Base-by-base conservation (phyloP, 2,329 filamentous ascomycete genomes). In the Cladosporium cucumerinum region DNA sequence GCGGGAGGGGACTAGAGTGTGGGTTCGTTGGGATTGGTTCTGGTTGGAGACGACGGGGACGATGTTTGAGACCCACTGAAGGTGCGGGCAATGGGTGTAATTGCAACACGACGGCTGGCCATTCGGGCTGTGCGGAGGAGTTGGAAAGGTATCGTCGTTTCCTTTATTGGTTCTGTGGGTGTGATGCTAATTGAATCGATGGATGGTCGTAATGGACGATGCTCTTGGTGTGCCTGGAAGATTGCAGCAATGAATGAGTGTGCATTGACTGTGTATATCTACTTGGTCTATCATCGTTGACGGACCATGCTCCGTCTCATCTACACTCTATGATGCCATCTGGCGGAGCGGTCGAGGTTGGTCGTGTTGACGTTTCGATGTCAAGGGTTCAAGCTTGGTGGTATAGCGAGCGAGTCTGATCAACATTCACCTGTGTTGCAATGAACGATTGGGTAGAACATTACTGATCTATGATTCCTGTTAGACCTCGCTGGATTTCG, bases 331-430 rank as follows among this genome's bases (percentile, higher is more conserved):
- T 55, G 52, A 55, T 55, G 52, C 52, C 10, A 21, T 55, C 28
- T 14, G 28, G 23, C 28, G 14, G 28, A 32, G 48, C 52, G 30
- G 52, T 32, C 14, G 49, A 52, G 16, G 3, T 25, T 55, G 52
- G 52, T 55, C 52, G 25, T 55, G 28, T 55, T 55, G 52, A 55
- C 49, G 49, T 52, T 28, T 52, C 49, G 49, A 52, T 52, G 28
- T 52, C 49, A 52, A 52, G 49, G 49, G 49, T 30, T 52, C 49
- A 52, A 52, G 49, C 49, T 52, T 52, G 23, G 28, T n/a, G 25
- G 39, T 46, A 8, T 46, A 7, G n/a, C 39, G 21, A 43, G 36
- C 36, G 36, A 43, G 36, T 43, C 36, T n/a, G 36, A n/a, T 43
- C 36, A n/a, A 43, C 34, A 39, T 39, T 39, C 16, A 11, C 6